Evolutionary conservation across 345 rosid species (phyloP).

Genomic region (Euphorbia lathyris): DNA sequence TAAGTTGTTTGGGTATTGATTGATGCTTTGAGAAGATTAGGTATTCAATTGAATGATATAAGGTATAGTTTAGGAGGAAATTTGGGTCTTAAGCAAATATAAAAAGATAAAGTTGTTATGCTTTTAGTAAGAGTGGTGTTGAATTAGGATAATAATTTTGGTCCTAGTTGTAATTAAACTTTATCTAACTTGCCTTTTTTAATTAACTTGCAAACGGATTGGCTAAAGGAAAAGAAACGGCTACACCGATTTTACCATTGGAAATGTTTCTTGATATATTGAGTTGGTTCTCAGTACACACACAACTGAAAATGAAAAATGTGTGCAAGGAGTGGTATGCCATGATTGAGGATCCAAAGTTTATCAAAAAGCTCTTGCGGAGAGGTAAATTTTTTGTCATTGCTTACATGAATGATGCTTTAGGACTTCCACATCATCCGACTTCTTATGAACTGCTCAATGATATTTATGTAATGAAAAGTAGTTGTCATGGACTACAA

Average conservation of each 20-base stretch:
- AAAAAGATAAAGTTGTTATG: too few species aligned
- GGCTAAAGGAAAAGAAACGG: too few species aligned
- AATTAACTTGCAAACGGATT: too few species aligned
- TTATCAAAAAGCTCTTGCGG: not conserved
- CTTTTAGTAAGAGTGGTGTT: too few species aligned
- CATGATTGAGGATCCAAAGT: not conserved
- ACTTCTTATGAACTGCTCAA: not conserved
- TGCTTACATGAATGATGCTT: not conserved
- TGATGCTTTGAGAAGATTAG: too few species aligned
- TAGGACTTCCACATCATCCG: not conserved
- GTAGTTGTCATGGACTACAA: not conserved
- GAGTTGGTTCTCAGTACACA: not conserved
- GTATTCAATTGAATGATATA: too few species aligned
- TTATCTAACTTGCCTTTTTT: too few species aligned
- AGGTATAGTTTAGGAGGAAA: too few species aligned
- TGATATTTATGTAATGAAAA: not conserved
- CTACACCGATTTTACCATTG: too few species aligned
- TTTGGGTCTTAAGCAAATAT: too few species aligned
- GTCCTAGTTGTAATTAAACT: not conserved
- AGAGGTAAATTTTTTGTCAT: not conserved
- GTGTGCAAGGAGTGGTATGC: not conserved
- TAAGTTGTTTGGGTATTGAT: too few species aligned
- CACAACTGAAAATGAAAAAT: not conserved
- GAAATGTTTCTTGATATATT: not conserved
- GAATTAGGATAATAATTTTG: too few species aligned